Percentiles rank a stretch among this genome's conserved stretches.
These are phyloP conservation scores for Phtheirospermum japonicum DNA, from an alignment of 257 asterid genomes.

Conservation along the genomic window DNA sequence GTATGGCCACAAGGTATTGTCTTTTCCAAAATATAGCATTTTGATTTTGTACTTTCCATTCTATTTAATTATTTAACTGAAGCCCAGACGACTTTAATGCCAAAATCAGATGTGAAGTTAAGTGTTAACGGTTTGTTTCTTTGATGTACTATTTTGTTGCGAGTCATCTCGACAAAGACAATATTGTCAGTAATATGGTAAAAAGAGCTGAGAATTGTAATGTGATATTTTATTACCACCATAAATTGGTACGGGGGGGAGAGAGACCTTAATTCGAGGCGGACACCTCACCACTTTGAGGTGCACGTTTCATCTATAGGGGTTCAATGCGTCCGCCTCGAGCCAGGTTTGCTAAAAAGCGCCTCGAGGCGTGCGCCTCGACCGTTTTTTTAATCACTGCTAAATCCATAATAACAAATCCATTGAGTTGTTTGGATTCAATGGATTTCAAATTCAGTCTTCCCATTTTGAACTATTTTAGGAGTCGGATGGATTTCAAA, in stretches of 20 bases:
- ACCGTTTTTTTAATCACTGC: no score
- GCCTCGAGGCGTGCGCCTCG: no score
- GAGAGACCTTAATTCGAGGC: no score
- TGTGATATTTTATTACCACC: neutral
- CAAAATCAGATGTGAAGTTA: conserved; percentile 6
- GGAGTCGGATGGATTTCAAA: no score
- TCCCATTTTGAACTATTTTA: no score
- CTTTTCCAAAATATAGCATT: conserved; percentile 9
- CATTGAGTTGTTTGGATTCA: no score
- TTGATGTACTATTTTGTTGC: conserved; percentile 4
- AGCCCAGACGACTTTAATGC: conserved; percentile 20
- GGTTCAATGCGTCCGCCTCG: no score
- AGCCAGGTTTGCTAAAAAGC: no score
- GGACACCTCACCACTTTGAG: no score
- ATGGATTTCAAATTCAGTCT: no score
- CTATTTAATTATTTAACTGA: conserved; percentile 18
- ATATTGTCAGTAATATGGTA: neutral
- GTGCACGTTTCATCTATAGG: no score
- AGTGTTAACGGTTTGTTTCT: conserved; percentile 11
- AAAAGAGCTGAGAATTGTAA: conserved; percentile 8
- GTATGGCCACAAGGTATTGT: conserved; percentile 59
- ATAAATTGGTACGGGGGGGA: conserved; percentile 6
- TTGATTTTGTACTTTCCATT: conserved; percentile 7
- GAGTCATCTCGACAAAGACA: neutral
- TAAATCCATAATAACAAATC: no score